Evolutionary conservation across 345 rosid genomes (phyloP).

Genomic region (Nasturtium officinale): DNA sequence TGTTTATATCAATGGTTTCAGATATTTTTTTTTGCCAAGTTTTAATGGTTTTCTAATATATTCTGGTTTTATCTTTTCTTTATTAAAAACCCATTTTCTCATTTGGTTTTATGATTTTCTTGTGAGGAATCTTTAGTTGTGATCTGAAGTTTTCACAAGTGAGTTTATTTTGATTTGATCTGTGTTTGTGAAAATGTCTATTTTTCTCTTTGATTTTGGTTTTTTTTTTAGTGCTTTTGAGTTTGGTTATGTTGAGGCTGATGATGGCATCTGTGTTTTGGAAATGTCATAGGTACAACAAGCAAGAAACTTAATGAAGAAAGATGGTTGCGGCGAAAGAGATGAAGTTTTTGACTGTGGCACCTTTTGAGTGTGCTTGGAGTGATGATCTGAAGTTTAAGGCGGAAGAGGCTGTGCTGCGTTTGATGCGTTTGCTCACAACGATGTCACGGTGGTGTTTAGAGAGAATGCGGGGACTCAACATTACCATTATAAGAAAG

Average conservation of each 20-base stretch:
- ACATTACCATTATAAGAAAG: constrained; percentile 91
- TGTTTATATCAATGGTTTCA: constrained; percentile 25
- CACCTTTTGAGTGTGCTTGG: constrained; percentile 99
- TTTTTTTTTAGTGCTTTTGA: background rate
- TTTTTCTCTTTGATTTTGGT: background rate
- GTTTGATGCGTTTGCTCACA: constrained; percentile 92
- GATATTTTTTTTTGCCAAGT: constrained; percentile 60
- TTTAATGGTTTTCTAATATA: constrained; percentile 44
- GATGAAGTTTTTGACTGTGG: constrained; percentile 81
- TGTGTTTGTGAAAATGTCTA: constrained; percentile 15
- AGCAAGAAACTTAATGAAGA: constrained; percentile 23
- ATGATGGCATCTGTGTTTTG: constrained; percentile 39
- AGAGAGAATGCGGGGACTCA: constrained; percentile 93
- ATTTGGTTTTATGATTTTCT: constrained; percentile 7
- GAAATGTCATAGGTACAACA: constrained; percentile 10
- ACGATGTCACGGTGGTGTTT: constrained; percentile 94
- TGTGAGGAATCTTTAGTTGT: constrained; percentile 9
- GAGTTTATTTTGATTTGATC: constrained; percentile 14
- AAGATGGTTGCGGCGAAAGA: constrained; percentile 58
- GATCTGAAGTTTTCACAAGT: constrained; percentile 20
- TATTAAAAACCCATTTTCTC: background rate
- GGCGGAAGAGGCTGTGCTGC: constrained; percentile 97
- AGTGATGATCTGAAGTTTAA: constrained; percentile 86
- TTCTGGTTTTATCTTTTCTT: constrained; percentile 42
- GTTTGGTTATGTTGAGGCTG: constrained; percentile 33